Evolutionary conservation across 176 grass and related monocot genomes (phyloP).

Genomic region (Rhynchospora breviuscula): DNA sequence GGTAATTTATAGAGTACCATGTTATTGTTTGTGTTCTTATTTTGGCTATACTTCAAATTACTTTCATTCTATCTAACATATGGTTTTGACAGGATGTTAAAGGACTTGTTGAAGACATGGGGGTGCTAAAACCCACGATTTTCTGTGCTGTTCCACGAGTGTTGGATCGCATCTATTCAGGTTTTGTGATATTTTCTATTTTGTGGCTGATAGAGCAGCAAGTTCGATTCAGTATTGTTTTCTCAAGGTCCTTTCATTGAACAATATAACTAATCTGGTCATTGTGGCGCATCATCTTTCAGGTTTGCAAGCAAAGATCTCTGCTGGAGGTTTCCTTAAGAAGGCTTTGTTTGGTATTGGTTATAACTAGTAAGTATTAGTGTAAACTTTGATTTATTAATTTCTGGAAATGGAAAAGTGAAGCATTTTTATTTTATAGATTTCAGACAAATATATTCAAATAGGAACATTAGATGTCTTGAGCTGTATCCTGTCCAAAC

Average conservation of each 20-base stretch:
- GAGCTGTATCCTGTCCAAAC: neutral
- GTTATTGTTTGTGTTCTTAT: neutral
- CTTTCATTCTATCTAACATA: neutral
- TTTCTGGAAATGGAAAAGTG: neutral
- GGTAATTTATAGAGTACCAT: slow-evolving; percentile 6
- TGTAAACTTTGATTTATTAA: neutral
- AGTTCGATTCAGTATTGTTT: neutral
- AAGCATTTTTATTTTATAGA: neutral
- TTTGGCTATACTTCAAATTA: neutral
- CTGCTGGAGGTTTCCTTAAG: slow-evolving; percentile 68
- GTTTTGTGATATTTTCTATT: slow-evolving; percentile 31
- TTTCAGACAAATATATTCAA: neutral
- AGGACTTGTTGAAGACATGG: slow-evolving; percentile 87
- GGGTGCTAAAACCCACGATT: slow-evolving; percentile 83
- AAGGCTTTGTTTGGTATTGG: slow-evolving; percentile 69
- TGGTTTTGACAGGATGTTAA: slow-evolving; percentile 69
- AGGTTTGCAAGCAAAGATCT: slow-evolving; percentile 84
- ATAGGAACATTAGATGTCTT: neutral
- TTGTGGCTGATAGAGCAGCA: neutral
- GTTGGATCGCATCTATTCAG: slow-evolving; percentile 80
- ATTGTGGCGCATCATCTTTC: neutral
- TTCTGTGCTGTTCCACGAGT: slow-evolving; percentile 97
- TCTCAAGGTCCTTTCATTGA: neutral
- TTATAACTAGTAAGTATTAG: slow-evolving; percentile 69
- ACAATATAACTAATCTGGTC: neutral